Base-by-base conservation (phyloP, 1,284 basidiomycete genomes). In the Cryptococcus sp. region DNA sequence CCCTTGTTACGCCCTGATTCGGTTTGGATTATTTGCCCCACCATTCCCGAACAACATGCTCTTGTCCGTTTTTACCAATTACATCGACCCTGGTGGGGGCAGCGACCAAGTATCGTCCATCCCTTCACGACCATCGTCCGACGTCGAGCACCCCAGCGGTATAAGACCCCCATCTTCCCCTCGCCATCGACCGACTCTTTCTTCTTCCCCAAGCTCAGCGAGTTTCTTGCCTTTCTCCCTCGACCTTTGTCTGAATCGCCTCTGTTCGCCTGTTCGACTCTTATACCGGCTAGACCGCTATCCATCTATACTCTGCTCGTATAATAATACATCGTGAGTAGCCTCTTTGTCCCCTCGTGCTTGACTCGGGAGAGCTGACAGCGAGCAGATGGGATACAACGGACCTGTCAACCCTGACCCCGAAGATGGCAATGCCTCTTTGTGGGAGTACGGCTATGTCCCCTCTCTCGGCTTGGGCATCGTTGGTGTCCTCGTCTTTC, bases 361-460 rank as follows among this genome's bases (percentile, higher is more conserved):
- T n/a, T n/a, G n/a, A n/a, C n/a, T n/a, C n/a, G n/a, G 31, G 16
- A 9, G 16, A 32, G 34, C 18, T 36, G 34, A 36, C 18, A 7
- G 28, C 6, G 9, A 6, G n/a, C 28, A 43, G 28, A 63, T 63
- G 59, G 49, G 46, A n/a, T 60, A 63, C 47, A 45, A 52, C n/a
- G 60, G 60, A 50, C 60, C 60, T 14, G 48, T 34, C 25, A 25
- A 45, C 46, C 25, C 45, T 26, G 24, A 49, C 12, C 59, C 58
- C 6, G 36, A 44, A 5, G 35, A 43, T 4, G 59, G 53, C 24
- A 47, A 59, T 24, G 46, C 54, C 25, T 37, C 55, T 11, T 54
- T 63, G 22, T 54, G 45, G 50, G 39, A 48, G n/a, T 63, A 66
- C 38, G 62, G 62, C 21, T 66, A 66, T 37, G 46, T 59, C 16